These are phyloP conservation scores for Creolimax fragrantissima DNA, from an alignment of 78 protist genomes.

Conservation along the genomic window DNA sequence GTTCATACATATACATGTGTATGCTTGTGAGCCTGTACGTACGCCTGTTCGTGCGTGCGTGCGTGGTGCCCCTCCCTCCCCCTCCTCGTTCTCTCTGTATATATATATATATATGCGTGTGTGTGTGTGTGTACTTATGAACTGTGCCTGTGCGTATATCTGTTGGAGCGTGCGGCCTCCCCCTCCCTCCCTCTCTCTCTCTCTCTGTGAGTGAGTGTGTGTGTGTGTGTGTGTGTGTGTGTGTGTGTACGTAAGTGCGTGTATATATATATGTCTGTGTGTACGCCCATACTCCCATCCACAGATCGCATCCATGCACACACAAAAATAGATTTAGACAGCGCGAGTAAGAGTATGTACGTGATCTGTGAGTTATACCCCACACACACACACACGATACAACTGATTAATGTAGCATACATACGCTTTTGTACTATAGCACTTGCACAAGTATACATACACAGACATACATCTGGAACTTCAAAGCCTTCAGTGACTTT, in stretches of 20 bases:
- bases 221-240: neutral
- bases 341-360: neutral
- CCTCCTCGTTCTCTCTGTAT: neutral
- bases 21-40: neutral
- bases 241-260: neutral
- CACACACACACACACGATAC: too few relatives aligned
- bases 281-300: neutral
- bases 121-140: neutral
- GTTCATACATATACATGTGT: neutral
- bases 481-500: neutral
- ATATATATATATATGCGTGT: neutral
- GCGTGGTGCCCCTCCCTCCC: neutral
- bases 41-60: neutral
- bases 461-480: neutral
- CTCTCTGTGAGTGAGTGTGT: neutral
- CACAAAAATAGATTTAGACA: neutral
- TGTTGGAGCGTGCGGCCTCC: neutral
- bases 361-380: too few relatives aligned
- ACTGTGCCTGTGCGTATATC: neutral
- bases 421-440: neutral
- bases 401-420: neutral
- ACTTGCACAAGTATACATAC: neutral
- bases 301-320: neutral
- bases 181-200: too few relatives aligned
- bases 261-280: neutral